Percentiles rank a stretch among this genome's conserved stretches.
phyloP scores from a whole-genome alignment of 75 land plant species.

The Pseudotsuga menziesii region DNA sequence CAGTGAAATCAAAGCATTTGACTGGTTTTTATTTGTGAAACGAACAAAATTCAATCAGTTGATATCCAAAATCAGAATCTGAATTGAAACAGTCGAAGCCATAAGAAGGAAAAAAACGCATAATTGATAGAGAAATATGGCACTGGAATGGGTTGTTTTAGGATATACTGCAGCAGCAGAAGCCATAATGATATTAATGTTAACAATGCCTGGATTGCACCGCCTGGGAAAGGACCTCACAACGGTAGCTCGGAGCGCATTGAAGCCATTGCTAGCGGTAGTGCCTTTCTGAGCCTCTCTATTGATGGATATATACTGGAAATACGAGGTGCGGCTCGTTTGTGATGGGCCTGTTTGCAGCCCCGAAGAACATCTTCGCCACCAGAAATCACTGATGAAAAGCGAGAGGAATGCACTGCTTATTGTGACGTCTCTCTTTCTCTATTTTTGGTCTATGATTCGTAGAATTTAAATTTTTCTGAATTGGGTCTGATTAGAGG shows the following conservation, averaged over 20 bases:
- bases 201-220: constrained; percentile 76
- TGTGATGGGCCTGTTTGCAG: constrained; percentile 49
- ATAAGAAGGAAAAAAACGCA: too few relatives aligned
- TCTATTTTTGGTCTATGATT: too few relatives aligned
- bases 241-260: constrained; percentile 62
- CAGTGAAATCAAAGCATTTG: too few relatives aligned
- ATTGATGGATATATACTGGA: constrained; percentile 89
- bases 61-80: too few relatives aligned
- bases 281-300: constrained; percentile 84
- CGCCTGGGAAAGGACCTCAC: constrained; percentile 70
- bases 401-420: constrained; percentile 72
- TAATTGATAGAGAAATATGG: too few relatives aligned
- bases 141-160: constrained; percentile 87
- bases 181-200: constrained; percentile 71
- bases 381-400: constrained; percentile 69
- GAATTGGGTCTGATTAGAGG: too few relatives aligned
- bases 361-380: constrained; percentile 53
- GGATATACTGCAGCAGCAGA: constrained; percentile 73
- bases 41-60: too few relatives aligned
- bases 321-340: constrained; percentile 57
- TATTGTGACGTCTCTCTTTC: constrained; percentile 52
- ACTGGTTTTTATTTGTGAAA: too few relatives aligned
- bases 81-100: too few relatives aligned
- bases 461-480: too few relatives aligned
- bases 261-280: constrained; percentile 75